Base-by-base conservation (phyloP, 1,139 yeast genomes). In the Kurtzmaniella quercitrusa region DNA sequence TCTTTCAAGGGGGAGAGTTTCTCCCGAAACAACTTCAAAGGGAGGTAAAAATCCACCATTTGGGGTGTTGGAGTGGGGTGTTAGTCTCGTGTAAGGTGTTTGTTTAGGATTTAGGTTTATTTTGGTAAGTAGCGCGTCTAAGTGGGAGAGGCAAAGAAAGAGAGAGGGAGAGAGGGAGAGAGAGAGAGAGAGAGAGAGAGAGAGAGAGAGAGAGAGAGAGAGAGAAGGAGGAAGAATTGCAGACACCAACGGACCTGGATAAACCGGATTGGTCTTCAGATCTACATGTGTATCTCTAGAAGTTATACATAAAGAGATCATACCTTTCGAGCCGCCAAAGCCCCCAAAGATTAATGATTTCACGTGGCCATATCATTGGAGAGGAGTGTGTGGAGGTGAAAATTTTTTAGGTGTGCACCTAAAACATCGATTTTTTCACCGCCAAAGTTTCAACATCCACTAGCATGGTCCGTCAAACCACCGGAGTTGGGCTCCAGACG, bases 141-240 rank as follows among this genome's bases (percentile, higher is more conserved):
- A 38, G 36, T 46, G 49, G 31, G 63, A 63, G 42, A 55, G 69
- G 44, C n/a, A n/a, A n/a, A n/a, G n/a, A n/a, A n/a, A n/a, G n/a
- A n/a, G n/a, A n/a, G n/a, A n/a, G n/a, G n/a, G n/a, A n/a, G n/a
- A n/a, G n/a, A n/a, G n/a, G n/a, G n/a, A n/a, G n/a, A n/a, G n/a
- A n/a, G n/a, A n/a, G n/a, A n/a, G n/a, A n/a, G n/a, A n/a, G n/a
- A n/a, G n/a, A n/a, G n/a, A n/a, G n/a, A n/a, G n/a, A n/a, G n/a
- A n/a, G n/a, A n/a, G n/a, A n/a, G n/a, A n/a, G n/a, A n/a, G n/a
- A n/a, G n/a, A n/a, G n/a, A n/a, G n/a, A n/a, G n/a, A n/a, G n/a
- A n/a, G n/a, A n/a, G n/a, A n/a, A n/a, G n/a, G n/a, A n/a, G n/a
- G n/a, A n/a, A n/a, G n/a, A n/a, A n/a, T n/a, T n/a, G n/a, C n/a